A percentile compares a stretch with the other conserved stretches of the same genome.
phyloP scores from a whole-genome alignment of 768 basidiomycete genomes.

The Chalciporus sphaerocephalus region DNA sequence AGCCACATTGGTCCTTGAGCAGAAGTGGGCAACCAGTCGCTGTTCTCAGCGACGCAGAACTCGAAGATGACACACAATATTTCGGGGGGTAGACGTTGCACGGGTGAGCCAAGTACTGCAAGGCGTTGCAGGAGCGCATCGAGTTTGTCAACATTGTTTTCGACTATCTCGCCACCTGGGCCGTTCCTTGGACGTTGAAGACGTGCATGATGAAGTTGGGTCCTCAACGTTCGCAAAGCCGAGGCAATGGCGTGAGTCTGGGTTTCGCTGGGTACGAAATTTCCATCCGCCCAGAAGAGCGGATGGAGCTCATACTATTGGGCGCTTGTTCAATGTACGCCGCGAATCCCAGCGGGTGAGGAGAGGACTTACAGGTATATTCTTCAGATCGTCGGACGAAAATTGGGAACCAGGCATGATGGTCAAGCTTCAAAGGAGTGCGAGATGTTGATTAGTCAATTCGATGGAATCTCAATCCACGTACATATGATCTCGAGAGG shows the following conservation, averaged over 20 bases:
- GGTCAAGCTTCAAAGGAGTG: too few species aligned
- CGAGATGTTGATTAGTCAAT: too few species aligned
- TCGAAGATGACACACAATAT: conserved; percentile 30
- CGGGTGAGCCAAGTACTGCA: background rate
- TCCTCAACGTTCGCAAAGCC: background rate
- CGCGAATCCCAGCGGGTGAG: background rate
- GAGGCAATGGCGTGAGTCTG: background rate
- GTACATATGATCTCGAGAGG: too few species aligned
- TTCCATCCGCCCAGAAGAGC: background rate
- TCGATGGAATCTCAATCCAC: background rate
- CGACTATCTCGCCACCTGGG: background rate
- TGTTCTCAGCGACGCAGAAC: background rate
- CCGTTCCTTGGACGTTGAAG: background rate
- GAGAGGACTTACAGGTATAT: background rate
- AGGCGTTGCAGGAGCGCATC: background rate
- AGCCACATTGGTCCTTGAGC: conserved; percentile 10
- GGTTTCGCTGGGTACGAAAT: background rate
- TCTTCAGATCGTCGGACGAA: background rate
- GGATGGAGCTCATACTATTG: background rate
- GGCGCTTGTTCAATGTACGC: background rate
- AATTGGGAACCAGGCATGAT: background rate
- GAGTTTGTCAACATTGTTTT: background rate
- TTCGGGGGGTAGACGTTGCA: conserved; percentile 26
- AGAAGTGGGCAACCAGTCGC: background rate
- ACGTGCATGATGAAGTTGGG: background rate